Evolutionary conservation across 1,284 basidiomycete species (phyloP).

Genomic region (Puccinia hordei): DNA sequence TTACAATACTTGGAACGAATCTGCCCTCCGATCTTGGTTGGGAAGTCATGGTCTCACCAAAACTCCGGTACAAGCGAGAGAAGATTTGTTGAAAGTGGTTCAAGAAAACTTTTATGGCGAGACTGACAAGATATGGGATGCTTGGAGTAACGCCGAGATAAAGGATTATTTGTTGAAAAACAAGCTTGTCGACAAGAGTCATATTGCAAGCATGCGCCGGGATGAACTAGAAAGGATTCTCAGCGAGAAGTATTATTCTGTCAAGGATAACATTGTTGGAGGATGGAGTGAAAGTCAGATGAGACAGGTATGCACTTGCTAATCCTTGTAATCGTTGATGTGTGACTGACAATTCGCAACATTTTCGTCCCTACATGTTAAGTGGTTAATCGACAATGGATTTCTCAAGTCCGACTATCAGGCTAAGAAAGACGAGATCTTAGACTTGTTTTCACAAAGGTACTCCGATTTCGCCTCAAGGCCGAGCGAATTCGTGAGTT

Average conservation of each 20-base stretch:
- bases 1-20: constrained; percentile 38
- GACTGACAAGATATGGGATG: constrained; percentile 55
- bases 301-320: constrained; percentile 13
- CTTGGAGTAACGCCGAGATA: constrained; percentile 69
- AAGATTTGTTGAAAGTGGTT: constrained; percentile 49
- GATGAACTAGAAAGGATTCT: constrained; percentile 77
- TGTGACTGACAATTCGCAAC: constrained; percentile 64
- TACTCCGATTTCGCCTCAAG: constrained; percentile 54
- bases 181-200: constrained; percentile 51
- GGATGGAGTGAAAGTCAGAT: constrained; percentile 71
- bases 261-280: constrained; percentile 69
- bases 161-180: constrained; percentile 57
- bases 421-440: constrained; percentile 59
- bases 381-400: constrained; percentile 76
- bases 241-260: constrained; percentile 72
- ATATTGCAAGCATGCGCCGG: constrained; percentile 60
- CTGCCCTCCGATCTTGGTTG: constrained; percentile 54
- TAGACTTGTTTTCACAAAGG: constrained; percentile 55
- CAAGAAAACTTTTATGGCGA: constrained; percentile 53
- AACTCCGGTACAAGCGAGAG: constrained; percentile 52
- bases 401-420: constrained; percentile 71
- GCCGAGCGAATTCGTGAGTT: constrained; percentile 56
- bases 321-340: constrained; percentile 51
- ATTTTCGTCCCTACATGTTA: constrained; percentile 54
- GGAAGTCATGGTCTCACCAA: constrained; percentile 55